phyloP scores from a whole-genome alignment of 2,329 filamentous ascomycete genomes.

The Hypoxylon sp. region DNA sequence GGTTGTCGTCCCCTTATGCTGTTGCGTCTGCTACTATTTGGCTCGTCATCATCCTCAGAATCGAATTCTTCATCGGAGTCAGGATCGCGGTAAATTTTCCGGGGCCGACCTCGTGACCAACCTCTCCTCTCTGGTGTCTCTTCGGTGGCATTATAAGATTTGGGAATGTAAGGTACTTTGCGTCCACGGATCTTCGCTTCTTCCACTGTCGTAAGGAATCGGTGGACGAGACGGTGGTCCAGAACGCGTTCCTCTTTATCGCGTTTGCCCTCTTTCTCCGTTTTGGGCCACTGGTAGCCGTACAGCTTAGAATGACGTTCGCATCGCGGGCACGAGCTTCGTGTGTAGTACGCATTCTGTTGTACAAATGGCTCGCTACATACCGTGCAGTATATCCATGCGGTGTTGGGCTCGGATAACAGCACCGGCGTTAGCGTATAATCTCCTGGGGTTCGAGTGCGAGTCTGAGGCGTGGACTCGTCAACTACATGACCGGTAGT shows the following conservation, averaged over 20 bases:
- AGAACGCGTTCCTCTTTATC: constrained; percentile 78
- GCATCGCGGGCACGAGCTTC: constrained; percentile 86
- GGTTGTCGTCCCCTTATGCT: constrained; percentile 36
- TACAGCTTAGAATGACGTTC: constrained; percentile 96
- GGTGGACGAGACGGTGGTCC: constrained; percentile 87
- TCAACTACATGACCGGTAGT: constrained; percentile 39
- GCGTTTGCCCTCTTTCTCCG: constrained; percentile 76
- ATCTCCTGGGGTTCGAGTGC: constrained; percentile 71
- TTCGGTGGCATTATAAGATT: constrained; percentile 2
- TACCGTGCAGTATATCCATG: constrained; percentile 88
- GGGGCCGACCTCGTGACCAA: constrained; percentile 40
- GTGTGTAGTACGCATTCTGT: constrained; percentile 84
- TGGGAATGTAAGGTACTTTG: constrained; percentile 29
- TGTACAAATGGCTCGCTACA: constrained; percentile 88
- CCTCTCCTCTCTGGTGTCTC: constrained; percentile 33
- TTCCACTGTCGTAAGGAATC: constrained; percentile 78
- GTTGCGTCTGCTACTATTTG: constrained; percentile 27
- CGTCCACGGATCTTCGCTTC: constrained; percentile 65
- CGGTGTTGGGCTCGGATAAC: constrained; percentile 76
- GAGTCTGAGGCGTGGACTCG: constrained; percentile 23
- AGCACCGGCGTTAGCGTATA: constrained; percentile 84
- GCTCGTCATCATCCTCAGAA: constrained; percentile 27
- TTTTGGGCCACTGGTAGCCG: constrained; percentile 96
- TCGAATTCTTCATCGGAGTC: constrained; percentile 8
- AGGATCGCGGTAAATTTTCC: constrained; percentile 27